phyloP scores from a whole-genome alignment of 164 flowering plant species.

The Berberis thunbergii region DNA sequence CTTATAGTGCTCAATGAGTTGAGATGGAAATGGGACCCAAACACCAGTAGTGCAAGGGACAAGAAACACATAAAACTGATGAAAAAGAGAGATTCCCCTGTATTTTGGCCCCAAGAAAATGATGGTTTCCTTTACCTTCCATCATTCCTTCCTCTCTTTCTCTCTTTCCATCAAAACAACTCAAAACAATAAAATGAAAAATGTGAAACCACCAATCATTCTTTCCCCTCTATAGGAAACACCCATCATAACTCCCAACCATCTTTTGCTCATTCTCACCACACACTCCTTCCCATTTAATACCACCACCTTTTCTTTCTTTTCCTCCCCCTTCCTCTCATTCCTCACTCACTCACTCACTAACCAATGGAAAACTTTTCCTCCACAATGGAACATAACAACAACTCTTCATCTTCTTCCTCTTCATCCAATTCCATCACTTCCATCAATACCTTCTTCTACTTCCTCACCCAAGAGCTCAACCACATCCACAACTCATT shows the following conservation, averaged over 20 bases:
- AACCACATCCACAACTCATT: conserved; percentile 72
- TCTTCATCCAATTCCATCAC: conserved; percentile 22
- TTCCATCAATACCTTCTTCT: conserved; percentile 87
- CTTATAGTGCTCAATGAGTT: no score
- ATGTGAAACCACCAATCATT: conserved; percentile 93
- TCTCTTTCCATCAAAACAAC: conserved; percentile 30
- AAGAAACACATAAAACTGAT: not conserved
- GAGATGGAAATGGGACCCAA: no score
- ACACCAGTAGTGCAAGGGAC: not conserved
- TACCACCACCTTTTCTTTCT: conserved; percentile 5
- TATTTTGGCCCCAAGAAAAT: not conserved
- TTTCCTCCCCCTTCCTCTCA: not conserved
- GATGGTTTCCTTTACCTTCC: not conserved
- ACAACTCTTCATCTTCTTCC: conserved; percentile 10
- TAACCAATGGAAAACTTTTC: conserved; percentile 22
- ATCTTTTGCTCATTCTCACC: conserved; percentile 41
- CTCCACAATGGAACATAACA: conserved; percentile 5
- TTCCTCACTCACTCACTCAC: not conserved
- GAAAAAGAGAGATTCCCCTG: not conserved
- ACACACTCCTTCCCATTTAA: conserved; percentile 53
- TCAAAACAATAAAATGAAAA: conserved; percentile 38
- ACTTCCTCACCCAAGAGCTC: conserved; percentile 65
- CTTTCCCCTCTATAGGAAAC: conserved; percentile 90
- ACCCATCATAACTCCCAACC: conserved; percentile 93
- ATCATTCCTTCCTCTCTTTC: conserved; percentile 14